Evolutionary conservation across 257 asterid genomes (phyloP).

Genomic region (Petrea volubilis): DNA sequence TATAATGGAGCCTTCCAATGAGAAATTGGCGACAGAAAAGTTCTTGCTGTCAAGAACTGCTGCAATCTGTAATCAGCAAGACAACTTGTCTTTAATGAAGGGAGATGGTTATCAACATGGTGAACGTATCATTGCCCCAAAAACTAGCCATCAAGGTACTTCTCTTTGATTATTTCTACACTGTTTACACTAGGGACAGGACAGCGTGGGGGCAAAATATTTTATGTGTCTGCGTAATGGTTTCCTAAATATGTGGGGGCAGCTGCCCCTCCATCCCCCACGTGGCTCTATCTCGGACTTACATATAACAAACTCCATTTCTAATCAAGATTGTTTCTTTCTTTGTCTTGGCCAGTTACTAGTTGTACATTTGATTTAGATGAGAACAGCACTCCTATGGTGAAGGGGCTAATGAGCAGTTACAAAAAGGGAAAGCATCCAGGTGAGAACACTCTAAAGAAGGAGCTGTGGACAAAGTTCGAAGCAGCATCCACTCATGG

Average conservation of each 20-base stretch:
- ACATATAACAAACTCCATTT: background rate
- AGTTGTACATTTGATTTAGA: slow-evolving; percentile 33
- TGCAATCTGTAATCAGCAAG: slow-evolving; percentile 11
- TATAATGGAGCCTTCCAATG: slow-evolving; percentile 71
- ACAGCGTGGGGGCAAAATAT: too few species aligned
- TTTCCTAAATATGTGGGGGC: too few species aligned
- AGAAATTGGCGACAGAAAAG: slow-evolving; percentile 26
- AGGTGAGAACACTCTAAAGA: slow-evolving; percentile 98
- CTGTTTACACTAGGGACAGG: background rate
- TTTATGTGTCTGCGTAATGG: too few species aligned
- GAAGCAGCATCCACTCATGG: slow-evolving; percentile 76
- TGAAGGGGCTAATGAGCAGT: slow-evolving; percentile 49
- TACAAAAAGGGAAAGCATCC: slow-evolving; percentile 60
- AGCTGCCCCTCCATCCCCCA: too few species aligned
- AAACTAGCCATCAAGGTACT: slow-evolving; percentile 37
- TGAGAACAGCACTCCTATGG: slow-evolving; percentile 62
- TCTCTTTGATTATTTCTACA: background rate
- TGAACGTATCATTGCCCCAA: slow-evolving; percentile 16
- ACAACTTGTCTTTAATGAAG: slow-evolving; percentile 7
- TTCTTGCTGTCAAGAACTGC: slow-evolving; percentile 26
- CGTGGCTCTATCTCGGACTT: too few species aligned
- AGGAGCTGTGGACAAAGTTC: slow-evolving; percentile 81
- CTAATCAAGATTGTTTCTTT: background rate
- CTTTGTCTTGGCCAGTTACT: slow-evolving; percentile 35
- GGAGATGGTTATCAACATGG: slow-evolving; percentile 19